phyloP scores from a whole-genome alignment of 164 flowering plant species.

The Platanus orientalis region DNA sequence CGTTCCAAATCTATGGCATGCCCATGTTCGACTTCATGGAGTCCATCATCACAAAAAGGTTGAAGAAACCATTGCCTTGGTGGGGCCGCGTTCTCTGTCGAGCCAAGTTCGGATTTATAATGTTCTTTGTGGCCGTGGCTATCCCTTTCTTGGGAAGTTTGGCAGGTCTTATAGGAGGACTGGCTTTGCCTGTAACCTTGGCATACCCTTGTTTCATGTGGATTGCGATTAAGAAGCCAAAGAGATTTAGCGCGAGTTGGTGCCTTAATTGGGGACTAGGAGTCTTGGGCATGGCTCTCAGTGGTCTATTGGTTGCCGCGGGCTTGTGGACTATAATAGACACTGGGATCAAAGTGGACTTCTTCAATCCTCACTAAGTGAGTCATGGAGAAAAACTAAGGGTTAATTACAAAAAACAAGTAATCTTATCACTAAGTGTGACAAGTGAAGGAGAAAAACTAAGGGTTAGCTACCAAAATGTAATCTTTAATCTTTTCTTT shows the following conservation, averaged over 20 bases:
- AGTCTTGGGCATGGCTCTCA: conserved; percentile 43
- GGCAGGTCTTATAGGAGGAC: conserved; percentile 56
- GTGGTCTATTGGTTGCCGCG: conserved; percentile 38
- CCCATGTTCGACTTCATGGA: conserved; percentile 67
- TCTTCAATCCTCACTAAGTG: conserved; percentile 54
- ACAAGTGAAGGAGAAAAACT: too few species aligned
- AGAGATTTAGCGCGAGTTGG: conserved; percentile 39
- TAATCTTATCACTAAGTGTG: too few species aligned
- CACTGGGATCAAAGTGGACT: conserved; percentile 46
- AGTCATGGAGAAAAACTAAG: too few species aligned
- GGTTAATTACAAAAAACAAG: too few species aligned
- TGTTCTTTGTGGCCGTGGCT: conserved; percentile 54
- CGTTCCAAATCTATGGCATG: conserved; percentile 75
- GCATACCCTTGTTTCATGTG: conserved; percentile 90
- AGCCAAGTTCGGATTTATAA: conserved; percentile 40
- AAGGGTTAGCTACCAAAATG: too few species aligned
- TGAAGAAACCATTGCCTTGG: conserved; percentile 42
- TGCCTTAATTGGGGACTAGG: conserved; percentile 58
- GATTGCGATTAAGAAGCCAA: conserved; percentile 59
- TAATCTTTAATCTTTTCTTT: too few species aligned
- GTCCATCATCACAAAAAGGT: conserved; percentile 32
- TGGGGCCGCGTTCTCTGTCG: conserved; percentile 43
- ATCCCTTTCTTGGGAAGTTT: conserved; percentile 57
- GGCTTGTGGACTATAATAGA: conserved; percentile 45
- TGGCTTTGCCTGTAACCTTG: conserved; percentile 64